phyloP scores from a whole-genome alignment of 2,329 filamentous ascomycete species.

The Fusarium verticillioides region DNA sequence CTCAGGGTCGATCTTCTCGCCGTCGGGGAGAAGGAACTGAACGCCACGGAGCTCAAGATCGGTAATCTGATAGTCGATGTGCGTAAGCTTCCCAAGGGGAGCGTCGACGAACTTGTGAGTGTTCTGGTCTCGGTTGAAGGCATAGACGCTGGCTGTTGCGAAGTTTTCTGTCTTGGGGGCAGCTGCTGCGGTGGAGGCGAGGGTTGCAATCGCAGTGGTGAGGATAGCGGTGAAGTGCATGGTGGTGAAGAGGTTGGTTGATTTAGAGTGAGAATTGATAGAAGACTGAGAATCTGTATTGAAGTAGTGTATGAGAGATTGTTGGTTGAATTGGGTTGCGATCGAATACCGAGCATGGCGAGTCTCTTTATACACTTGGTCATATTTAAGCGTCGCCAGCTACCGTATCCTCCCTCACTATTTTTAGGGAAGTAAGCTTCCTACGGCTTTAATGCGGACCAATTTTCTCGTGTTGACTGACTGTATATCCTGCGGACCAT shows the following conservation, averaged over 20 bases:
- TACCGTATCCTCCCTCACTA: background rate
- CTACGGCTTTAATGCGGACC: too few relatives aligned
- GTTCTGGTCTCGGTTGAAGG: background rate
- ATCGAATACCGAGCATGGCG: accelerated
- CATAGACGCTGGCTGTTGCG: background rate
- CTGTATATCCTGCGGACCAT: background rate
- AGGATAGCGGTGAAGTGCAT: background rate
- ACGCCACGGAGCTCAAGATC: background rate
- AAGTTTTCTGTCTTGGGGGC: background rate
- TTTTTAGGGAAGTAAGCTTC: background rate
- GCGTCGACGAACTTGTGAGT: background rate
- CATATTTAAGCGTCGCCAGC: accelerated
- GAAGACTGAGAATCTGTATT: accelerated
- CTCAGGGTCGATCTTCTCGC: background rate
- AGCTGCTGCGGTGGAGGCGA: background rate
- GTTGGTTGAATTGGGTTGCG: background rate
- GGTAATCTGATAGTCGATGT: background rate
- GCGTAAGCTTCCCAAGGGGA: background rate
- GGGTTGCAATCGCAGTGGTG: background rate
- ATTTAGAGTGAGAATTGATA: background rate
- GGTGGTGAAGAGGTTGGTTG: background rate
- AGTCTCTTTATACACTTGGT: background rate
- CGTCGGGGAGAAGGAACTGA: background rate
- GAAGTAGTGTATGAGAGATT: background rate
- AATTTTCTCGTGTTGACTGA: accelerated